Evolutionary conservation across 805 yeast species (phyloP).

Genomic region (Lipomyces sp.): DNA sequence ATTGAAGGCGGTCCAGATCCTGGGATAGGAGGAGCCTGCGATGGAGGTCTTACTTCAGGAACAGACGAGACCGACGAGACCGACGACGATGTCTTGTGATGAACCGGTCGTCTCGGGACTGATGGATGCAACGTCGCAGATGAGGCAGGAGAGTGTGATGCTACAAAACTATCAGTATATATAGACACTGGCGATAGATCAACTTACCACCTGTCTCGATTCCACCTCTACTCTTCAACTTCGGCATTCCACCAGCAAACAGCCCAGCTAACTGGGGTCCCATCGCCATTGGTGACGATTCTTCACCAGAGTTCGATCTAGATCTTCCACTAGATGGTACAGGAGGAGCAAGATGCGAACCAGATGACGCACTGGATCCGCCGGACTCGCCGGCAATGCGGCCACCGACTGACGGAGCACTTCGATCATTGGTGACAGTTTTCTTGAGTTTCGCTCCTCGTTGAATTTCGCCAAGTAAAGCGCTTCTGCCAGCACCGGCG

Average conservation of each 20-base stretch:
- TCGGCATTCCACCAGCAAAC: slow-evolving; percentile 82
- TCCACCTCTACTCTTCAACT: slow-evolving; percentile 56
- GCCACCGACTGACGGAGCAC: slow-evolving; percentile 60
- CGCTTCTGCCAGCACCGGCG: slow-evolving; percentile 37
- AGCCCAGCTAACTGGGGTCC: slow-evolving; percentile 57
- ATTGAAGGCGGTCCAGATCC: slow-evolving; percentile 16
- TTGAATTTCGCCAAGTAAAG: slow-evolving; percentile 78
- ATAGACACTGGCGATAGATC: background rate
- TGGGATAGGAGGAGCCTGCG: slow-evolving; percentile 21
- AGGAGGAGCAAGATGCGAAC: slow-evolving; percentile 36
- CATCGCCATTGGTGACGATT: slow-evolving; percentile 8
- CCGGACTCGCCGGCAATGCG: slow-evolving; percentile 34
- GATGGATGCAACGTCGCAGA: slow-evolving; percentile 26
- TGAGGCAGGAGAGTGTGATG: slow-evolving; percentile 19
- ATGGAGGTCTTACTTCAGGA: background rate
- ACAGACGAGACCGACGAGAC: slow-evolving; percentile 21
- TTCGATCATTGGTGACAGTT: slow-evolving; percentile 68
- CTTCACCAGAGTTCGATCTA: slow-evolving; percentile 1
- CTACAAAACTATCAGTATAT: background rate
- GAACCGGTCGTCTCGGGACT: slow-evolving; percentile 30
- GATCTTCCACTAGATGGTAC: slow-evolving; percentile 27
- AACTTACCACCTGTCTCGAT: slow-evolving; percentile 39
- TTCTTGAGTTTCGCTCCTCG: slow-evolving; percentile 67
- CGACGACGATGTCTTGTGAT: slow-evolving; percentile 28
- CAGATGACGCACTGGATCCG: slow-evolving; percentile 22